Base-by-base conservation (phyloP, 192 early-diverging fungal genomes). In the Fimicolochytrium jonesii region DNA sequence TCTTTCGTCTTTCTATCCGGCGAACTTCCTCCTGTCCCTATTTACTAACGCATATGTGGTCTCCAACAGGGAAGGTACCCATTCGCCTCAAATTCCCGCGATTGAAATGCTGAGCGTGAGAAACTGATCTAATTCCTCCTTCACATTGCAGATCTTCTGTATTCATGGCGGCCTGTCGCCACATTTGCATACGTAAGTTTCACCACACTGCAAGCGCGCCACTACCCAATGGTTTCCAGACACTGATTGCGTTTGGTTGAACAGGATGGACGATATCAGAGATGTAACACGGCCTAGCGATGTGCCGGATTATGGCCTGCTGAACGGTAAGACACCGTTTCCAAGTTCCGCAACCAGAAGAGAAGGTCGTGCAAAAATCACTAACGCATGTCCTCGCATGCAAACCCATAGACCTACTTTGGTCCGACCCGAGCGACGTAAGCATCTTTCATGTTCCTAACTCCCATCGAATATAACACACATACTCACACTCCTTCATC, bases 111-210 rank as follows among this genome's bases (percentile, higher is more conserved):
- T n/a, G n/a, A n/a, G n/a, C n/a, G n/a, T n/a, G n/a, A n/a, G n/a
- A n/a, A n/a, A n/a, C n/a, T n/a, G n/a, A n/a, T n/a, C n/a, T n/a
- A n/a, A n/a, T n/a, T n/a, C n/a, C n/a, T n/a, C n/a, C n/a, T n/a
- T n/a, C n/a, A n/a, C n/a, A n/a, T n/a, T n/a, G n/a, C n/a, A 78
- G 64, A 97, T 97, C 61, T 97, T 93, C 65, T 97, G 92, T 67
- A 89, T 97, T 17, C 94, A 97, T 70, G 94, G 92, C 30, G 94
- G 94, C 0, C 76, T 97, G 35, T 94, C 92, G 35, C 94, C 79
- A 11, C 78, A 69, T 43, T 56, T 81, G 51, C 57, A 77, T 37
- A 59, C 68, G 74, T 79, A 56, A 71, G 73, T 61, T 33, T n/a
- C n/a, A n/a, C 31, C 9, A 6, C 51, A n/a, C 22, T 50, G 23